Percentiles rank a stretch among this genome's conserved stretches.
These are phyloP conservation scores for Ceratocystis diversiconidia DNA, from an alignment of 2,329 filamentous ascomycete species.

Conservation along the genomic window DNA sequence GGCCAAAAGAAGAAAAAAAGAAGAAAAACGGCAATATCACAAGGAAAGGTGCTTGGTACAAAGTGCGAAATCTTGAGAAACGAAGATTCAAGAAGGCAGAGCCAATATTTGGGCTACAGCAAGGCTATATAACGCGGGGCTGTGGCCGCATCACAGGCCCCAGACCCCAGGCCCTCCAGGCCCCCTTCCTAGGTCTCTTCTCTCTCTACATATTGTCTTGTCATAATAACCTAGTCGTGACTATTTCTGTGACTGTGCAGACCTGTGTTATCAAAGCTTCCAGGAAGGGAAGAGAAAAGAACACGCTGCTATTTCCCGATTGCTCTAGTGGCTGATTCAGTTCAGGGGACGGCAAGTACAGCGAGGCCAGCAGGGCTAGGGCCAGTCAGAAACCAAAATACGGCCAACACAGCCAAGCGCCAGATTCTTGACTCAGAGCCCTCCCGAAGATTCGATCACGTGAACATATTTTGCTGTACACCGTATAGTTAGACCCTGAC, in stretches of 20 bases:
- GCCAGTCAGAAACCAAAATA: no score
- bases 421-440: neutral
- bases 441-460: neutral
- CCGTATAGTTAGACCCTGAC: neutral
- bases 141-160: neutral
- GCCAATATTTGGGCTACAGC: neutral
- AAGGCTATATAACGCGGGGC: neutral
- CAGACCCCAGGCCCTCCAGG: neutral
- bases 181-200: neutral
- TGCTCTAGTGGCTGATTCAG: neutral
- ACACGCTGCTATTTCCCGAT: neutral
- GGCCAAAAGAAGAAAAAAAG: neutral
- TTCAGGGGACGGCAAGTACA: neutral
- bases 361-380: neutral
- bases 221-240: neutral
- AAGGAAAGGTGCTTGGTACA: neutral
- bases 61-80: neutral
- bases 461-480: neutral
- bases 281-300: neutral
- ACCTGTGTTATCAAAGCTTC: neutral
- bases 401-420: neutral
- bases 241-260: conserved; percentile 1
- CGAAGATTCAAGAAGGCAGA: neutral
- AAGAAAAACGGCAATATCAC: neutral
- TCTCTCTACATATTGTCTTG: no score